Evolutionary conservation across 345 rosid genomes (phyloP), one percentile per base, ranked within the genome.

Genomic region (Acer yangbiense): DNA sequence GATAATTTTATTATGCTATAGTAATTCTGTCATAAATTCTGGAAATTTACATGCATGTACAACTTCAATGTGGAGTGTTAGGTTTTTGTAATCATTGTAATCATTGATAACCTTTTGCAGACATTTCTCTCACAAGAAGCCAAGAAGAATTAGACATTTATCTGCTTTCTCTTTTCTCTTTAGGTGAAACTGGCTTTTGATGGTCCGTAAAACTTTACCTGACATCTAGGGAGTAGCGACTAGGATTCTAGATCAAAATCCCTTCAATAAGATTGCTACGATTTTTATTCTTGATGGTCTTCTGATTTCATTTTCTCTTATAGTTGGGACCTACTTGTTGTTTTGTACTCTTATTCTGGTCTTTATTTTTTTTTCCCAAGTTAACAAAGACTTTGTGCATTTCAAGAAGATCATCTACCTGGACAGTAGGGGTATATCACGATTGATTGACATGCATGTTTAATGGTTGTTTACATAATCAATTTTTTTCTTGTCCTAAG

Each of bases 291-390:
- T 67, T 13, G 54, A 66, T 67, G 65, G 46, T 27, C 64, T 54
- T 66, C 39, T 39, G 71, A 48, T 65, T 29, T 27, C 43, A 16
- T 65, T 65, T 29, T 64, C n/a, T 41, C 54, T 41, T 73, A 20
- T 60, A 13, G 21, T 9, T 71, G 11, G 46, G 39, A 55, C 2
- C 27, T 18, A 18, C 16, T 29, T 3, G 10, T 21, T 14, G 66
- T 63, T 44, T 64, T 74, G 5, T 27, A 1, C 18, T 64, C 23
- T 25, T 74, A 2, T 16, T 73, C 27, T 39, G n/a, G 27, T 23
- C n/a, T 25, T 73, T 25, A 23, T 73, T 48, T 74, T 73, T 73
- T 48, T 74, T 62, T 44, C n/a, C 57, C 57, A 52, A 50, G 4
- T 13, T 50, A 50, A 50, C 1, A 50, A 50, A 13, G 55, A 12